Evolutionary conservation across 768 basidiomycete genomes (phyloP), one percentile per base, ranked within the genome.

Genomic region (Tulasnella sp.): DNA sequence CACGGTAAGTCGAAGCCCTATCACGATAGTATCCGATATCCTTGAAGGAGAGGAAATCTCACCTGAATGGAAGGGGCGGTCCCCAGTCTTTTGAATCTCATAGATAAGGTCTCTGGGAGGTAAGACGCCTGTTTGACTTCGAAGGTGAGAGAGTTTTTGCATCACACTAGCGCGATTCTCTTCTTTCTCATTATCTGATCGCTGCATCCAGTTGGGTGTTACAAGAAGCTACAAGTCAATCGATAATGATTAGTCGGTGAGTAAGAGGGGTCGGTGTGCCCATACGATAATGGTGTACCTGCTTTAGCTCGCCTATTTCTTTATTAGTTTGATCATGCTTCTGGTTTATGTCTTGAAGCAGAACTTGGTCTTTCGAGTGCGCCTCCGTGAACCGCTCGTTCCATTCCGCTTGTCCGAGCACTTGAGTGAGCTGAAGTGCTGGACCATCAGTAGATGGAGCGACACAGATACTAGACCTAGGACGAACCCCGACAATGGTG

Each of bases 61-160:
- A 56, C 55, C 55, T 13, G 43, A 38, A 26, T 59, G 58, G 30
- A 32, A 29, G 2, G 45, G 47, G 13, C 58, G 58, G n/a, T 32
- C 30, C 15, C 47, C 45, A 5, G 34, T 48, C 58, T 49, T 48
- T 15, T 59, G 29, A 24, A 59, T 29, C 32, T 59, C 58, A 30
- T 48, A 26, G n/a, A 26, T 48, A 3, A 59, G 23, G 4, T 59
- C 58, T 11, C 47, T 44, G 8, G 47, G 19, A 3, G 48, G 44
- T 19, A 51, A n/a, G 55, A 13, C 43, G 23, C 27, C 42, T 56
- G 27, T 26, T 24, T 56, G 21, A 27, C 44, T 56, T 13, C 43
- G 41, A 21, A 56, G 29, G 17, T 23, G 27, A 43, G 44, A 56
- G 4, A 56, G 24, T 24, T 55, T 21, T n/a, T 55, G 24, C 42